phyloP scores from a whole-genome alignment of 805 yeast species.

The Yarrowia alimentaria region DNA sequence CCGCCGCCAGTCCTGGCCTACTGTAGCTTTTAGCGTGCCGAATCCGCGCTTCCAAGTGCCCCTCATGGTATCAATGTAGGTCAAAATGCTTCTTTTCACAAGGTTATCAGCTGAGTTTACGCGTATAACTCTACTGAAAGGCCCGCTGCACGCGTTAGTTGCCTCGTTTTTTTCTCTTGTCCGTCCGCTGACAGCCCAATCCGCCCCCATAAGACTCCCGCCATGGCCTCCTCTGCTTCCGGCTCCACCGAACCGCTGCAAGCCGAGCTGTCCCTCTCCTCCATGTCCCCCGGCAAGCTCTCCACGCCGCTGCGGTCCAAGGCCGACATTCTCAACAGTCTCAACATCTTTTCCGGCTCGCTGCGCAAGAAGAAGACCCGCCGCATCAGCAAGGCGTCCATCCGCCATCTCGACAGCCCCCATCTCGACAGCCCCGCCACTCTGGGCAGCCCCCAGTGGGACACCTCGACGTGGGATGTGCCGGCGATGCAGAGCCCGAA shows the following conservation, averaged over 20 bases:
- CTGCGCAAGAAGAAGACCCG: constrained; percentile 16
- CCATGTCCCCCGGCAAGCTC: constrained; percentile 11
- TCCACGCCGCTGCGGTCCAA: constrained; percentile 20
- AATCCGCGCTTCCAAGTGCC: too few species aligned
- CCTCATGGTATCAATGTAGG: too few species aligned
- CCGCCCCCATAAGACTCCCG: too few species aligned
- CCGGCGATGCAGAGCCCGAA: constrained; percentile 1
- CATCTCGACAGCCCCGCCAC: constrained; percentile 16
- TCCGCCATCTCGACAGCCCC: constrained; percentile 21
- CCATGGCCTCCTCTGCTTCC: too few species aligned
- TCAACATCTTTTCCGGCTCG: constrained; percentile 21
- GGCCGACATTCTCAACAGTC: constrained; percentile 17
- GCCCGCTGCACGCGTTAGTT: too few species aligned
- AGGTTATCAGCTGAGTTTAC: too few species aligned
- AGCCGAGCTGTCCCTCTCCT: constrained; percentile 10
- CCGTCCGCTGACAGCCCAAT: constrained; percentile 5
- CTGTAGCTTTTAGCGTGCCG: too few species aligned
- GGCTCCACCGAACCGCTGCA: constrained; percentile 10
- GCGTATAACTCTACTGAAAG: too few species aligned
- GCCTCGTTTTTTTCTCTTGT: constrained; percentile 2
- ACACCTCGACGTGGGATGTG: constrained; percentile 5
- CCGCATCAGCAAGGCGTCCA: constrained; percentile 18
- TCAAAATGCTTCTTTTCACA: too few species aligned
- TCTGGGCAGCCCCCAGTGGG: constrained; percentile 13
- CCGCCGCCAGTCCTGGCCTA: too few species aligned